Evolutionary conservation across 108 stramenopile genomes (phyloP).

Genomic region (Conticribra weissflogii): DNA sequence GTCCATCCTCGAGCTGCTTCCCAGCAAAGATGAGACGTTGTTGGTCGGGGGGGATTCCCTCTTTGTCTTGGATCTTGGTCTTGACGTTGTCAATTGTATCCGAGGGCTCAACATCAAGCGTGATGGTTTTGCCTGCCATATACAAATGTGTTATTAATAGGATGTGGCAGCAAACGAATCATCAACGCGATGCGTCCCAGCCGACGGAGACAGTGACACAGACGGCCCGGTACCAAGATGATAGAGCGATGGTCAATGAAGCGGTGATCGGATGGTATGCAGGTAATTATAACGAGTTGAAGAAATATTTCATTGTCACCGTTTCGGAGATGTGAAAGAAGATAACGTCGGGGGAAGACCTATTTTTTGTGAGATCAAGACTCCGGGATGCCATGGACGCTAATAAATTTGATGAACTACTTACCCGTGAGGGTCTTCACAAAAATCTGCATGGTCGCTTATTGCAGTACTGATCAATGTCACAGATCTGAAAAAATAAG

Average conservation of each 20-base stretch:
- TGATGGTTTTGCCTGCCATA: slow-evolving; percentile 80
- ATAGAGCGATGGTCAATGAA: not conserved
- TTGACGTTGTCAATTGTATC: slow-evolving; percentile 98
- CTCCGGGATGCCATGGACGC: too few species aligned
- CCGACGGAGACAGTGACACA: slow-evolving; percentile 17
- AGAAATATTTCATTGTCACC: not conserved
- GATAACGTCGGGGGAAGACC: not conserved
- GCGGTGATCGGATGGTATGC: not conserved
- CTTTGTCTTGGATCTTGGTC: slow-evolving; percentile 96
- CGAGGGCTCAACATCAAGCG: slow-evolving; percentile 96
- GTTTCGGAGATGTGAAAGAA: not conserved
- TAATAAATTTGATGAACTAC: slow-evolving; percentile 10
- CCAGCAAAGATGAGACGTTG: slow-evolving; percentile 97
- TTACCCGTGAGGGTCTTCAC: slow-evolving; percentile 97
- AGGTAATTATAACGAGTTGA: not conserved
- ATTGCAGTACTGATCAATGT: too few species aligned
- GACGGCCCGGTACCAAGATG: slow-evolving; percentile 2
- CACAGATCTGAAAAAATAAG: too few species aligned
- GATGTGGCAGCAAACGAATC: not conserved
- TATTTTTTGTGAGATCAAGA: not conserved
- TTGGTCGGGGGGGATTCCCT: slow-evolving; percentile 96
- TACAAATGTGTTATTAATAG: not conserved
- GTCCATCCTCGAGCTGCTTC: slow-evolving; percentile 97
- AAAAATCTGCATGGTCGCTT: slow-evolving; percentile 89
- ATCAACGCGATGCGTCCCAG: slow-evolving; percentile 42